phyloP scores from a whole-genome alignment of 2,329 filamentous ascomycete genomes.

The Endoconidiophora polonica region DNA sequence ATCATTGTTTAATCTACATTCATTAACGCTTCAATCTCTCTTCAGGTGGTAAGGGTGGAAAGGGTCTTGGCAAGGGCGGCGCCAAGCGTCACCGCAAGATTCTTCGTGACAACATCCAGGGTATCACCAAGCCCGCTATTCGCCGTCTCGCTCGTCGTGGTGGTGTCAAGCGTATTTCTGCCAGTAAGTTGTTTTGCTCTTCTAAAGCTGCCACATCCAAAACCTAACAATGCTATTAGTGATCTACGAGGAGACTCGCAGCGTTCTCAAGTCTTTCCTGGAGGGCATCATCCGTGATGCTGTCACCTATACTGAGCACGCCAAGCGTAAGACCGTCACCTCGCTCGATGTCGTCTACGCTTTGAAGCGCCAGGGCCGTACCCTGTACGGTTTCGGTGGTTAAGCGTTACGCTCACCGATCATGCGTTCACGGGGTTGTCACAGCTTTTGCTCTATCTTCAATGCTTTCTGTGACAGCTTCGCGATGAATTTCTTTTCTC shows the following conservation, averaged over 20 bases:
- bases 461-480: background rate
- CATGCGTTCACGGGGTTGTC: background rate
- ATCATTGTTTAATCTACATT: background rate
- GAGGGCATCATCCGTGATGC: conserved; percentile 62
- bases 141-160: conserved; percentile 97
- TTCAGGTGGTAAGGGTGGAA: conserved; percentile 75
- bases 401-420: conserved; percentile 28
- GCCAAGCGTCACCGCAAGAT: conserved; percentile 99
- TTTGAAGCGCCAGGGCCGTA: conserved; percentile 53
- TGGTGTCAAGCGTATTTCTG: conserved; percentile 99
- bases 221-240: conserved; percentile 19
- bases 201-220: background rate
- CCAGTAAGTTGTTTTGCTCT: conserved; percentile 27
- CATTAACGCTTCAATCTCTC: conserved; percentile 5
- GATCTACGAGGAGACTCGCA: conserved; percentile 67
- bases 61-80: conserved; percentile 94
- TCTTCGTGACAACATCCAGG: conserved; percentile 98
- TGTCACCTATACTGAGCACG: conserved; percentile 65
- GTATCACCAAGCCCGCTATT: conserved; percentile 97
- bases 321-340: conserved; percentile 67
- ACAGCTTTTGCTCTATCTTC: background rate
- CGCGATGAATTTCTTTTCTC: conserved; percentile 13
- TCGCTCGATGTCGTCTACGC: conserved; percentile 52
- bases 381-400: conserved; percentile 81
- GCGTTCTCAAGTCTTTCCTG: conserved; percentile 64